Conservation (phyloP, 306 rosid species). For the Malus fusca region DNA sequence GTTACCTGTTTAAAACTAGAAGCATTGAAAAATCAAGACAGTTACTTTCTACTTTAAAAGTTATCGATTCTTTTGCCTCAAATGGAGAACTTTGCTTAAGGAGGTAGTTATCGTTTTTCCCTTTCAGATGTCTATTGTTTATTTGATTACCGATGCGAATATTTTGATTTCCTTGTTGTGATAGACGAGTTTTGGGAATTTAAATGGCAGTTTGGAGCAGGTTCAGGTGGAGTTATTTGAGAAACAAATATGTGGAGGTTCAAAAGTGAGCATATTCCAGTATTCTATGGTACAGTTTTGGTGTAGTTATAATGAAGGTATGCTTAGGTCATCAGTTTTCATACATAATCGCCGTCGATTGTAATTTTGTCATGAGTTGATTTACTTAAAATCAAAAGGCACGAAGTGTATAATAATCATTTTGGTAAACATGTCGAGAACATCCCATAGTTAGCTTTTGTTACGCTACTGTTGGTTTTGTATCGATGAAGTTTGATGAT, state of each 20-base stretch:
- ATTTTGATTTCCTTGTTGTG: constrained; percentile 27
- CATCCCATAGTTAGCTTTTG: neutral
- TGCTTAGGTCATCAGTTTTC: constrained; percentile 11
- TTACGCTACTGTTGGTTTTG: neutral
- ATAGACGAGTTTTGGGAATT: constrained; percentile 75
- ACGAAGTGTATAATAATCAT: neutral
- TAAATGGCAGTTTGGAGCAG: constrained; percentile 99
- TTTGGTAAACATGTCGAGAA: neutral
- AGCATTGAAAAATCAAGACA: constrained; percentile 70
- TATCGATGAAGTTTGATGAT: neutral
- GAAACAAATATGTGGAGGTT: constrained; percentile 68
- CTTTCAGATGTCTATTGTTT: neutral
- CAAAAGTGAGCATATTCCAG: constrained; percentile 73
- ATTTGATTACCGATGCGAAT: constrained; percentile 10
- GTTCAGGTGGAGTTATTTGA: constrained; percentile 88
- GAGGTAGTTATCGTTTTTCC: constrained; percentile 45
- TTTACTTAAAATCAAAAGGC: neutral
- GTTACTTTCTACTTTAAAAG: constrained; percentile 43
- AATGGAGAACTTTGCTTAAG: constrained; percentile 39
- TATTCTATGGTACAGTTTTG: constrained; percentile 68
- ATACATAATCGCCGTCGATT: neutral
- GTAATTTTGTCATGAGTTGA: constrained; percentile 5
- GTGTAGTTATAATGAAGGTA: constrained; percentile 50
- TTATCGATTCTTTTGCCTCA: constrained; percentile 34
- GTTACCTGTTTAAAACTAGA: constrained; percentile 65